Base-by-base conservation (phyloP, 2,329 filamentous ascomycete species). In the Exophiala lecanii-corni region DNA sequence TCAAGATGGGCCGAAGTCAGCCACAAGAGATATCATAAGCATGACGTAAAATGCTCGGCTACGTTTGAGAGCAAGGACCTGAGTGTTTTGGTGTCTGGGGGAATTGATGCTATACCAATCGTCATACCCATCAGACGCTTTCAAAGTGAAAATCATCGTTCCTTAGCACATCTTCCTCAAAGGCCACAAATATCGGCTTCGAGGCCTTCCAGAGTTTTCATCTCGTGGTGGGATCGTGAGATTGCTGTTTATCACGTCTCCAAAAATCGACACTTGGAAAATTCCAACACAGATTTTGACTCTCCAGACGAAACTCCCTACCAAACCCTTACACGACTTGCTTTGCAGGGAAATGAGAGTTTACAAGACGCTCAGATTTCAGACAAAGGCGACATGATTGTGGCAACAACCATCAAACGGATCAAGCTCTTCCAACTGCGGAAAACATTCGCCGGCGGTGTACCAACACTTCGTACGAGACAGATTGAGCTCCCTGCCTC, bases 21-120 rank as follows among this genome's bases (percentile, higher is more conserved):
- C 64, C 88, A 94, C 60, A 78, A 86, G 54, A 77, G 88, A 59
- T 89, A 91, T 60, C 92, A 98, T 61, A 80, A 84, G 34, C 89
- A 97, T 63, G 92, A 98, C 68, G 89, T 97, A 57, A 97, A 97
- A 69, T 79, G 88, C 1, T 86, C 97, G 79, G 86, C 89, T 23
- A 82, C 86, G 0, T 97, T 91, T 53, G 92, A 98, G 64, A 83
- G 83, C 39, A 81, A 78, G 38, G 80, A 80, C 37, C 78, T 95
- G 59, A 97, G 88, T 58, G 81, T 97, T 42, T 74, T 95, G 9
- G 86, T 94, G 12, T 94, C 91, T 51, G 92, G 92, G 77, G 92
- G 89, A 32, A 84, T 89, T 36, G 92, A 97, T 65, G 84, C 89
- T 3, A 81, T 81, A 37, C 88, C 89, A 1, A 78, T 94, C 32